phyloP scores from a whole-genome alignment of 75 land plant species.

The Sequoiadendron giganteum region DNA sequence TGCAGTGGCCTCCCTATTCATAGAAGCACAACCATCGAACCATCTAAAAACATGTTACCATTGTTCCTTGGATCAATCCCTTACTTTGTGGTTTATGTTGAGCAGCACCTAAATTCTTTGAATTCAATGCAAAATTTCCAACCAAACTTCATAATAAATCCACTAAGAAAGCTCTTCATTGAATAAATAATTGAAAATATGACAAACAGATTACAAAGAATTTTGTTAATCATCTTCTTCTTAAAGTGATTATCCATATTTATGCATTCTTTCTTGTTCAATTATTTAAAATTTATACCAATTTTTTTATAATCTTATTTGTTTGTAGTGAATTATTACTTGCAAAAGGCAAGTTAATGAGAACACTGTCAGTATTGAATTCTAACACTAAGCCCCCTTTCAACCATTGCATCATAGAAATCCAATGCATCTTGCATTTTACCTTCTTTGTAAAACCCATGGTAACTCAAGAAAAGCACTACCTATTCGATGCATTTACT shows the following conservation, averaged over 20 bases:
- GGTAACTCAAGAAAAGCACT: no score
- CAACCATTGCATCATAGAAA: slow-evolving; percentile 12
- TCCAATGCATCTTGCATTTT: slow-evolving; percentile 43
- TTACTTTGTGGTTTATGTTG: no score
- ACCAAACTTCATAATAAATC: background rate
- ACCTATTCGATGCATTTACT: no score
- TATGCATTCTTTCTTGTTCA: background rate
- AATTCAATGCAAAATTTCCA: background rate
- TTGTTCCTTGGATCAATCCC: no score
- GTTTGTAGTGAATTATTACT: slow-evolving; percentile 43
- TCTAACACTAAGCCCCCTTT: slow-evolving; percentile 10
- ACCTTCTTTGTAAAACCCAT: slow-evolving; percentile 57
- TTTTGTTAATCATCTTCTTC: background rate
- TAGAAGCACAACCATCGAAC: no score
- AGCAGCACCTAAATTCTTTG: no score
- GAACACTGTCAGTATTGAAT: slow-evolving; percentile 30
- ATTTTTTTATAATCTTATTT: slow-evolving; percentile 20
- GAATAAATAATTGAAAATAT: background rate
- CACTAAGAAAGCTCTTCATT: background rate
- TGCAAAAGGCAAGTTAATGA: slow-evolving; percentile 29
- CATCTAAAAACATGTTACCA: no score
- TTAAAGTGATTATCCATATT: background rate
- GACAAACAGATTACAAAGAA: background rate
- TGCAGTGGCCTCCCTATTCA: no score
- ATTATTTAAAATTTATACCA: slow-evolving; percentile 9